Percentiles rank a stretch among this genome's conserved stretches.
Conservation (phyloP, 2,329 filamentous ascomycete species). For the Sordariomycetes sp. region DNA sequence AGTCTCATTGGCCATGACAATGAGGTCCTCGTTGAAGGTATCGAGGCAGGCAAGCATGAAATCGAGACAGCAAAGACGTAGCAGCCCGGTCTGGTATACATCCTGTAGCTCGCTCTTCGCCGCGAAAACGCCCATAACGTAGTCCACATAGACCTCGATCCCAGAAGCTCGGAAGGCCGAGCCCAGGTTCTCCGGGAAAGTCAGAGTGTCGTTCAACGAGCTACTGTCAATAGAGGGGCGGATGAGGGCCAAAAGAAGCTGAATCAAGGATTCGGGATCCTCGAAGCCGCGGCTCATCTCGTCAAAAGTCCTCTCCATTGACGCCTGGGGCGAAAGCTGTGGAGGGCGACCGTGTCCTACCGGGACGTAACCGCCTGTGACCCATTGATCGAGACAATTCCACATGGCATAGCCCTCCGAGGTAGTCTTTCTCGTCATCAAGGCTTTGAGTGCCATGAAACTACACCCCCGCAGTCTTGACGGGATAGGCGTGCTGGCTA, state of each 20-base stretch:
- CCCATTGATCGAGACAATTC: constrained; percentile 71
- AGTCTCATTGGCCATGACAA: constrained; percentile 74
- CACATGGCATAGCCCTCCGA: constrained; percentile 67
- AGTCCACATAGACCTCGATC: constrained; percentile 89
- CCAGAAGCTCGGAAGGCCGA: constrained; percentile 67
- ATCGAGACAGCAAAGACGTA: constrained; percentile 73
- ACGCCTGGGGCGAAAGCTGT: constrained; percentile 24
- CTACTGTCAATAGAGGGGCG: constrained; percentile 52
- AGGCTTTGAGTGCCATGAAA: constrained; percentile 66
- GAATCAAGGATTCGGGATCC: constrained; percentile 75
- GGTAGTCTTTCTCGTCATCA: constrained; percentile 66
- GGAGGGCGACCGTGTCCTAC: constrained; percentile 20
- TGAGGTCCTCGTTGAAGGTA: constrained; percentile 90
- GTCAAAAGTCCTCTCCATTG: constrained; percentile 59
- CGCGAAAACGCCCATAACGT: constrained; percentile 72
- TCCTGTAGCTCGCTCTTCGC: constrained; percentile 58
- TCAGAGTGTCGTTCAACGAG: constrained; percentile 62
- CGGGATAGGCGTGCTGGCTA: constrained; percentile 70
- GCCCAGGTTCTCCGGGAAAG: constrained; percentile 82
- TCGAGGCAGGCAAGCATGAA: constrained; percentile 72
- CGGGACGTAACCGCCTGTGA: constrained; percentile 48
- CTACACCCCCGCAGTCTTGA: constrained; percentile 73
- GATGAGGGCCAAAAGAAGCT: constrained; percentile 64
- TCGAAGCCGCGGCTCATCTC: constrained; percentile 74
- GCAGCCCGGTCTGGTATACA: constrained; percentile 57